These are phyloP conservation scores for Saitozyma sp. DNA, from an alignment of 768 basidiomycete species.

Conservation along the genomic window DNA sequence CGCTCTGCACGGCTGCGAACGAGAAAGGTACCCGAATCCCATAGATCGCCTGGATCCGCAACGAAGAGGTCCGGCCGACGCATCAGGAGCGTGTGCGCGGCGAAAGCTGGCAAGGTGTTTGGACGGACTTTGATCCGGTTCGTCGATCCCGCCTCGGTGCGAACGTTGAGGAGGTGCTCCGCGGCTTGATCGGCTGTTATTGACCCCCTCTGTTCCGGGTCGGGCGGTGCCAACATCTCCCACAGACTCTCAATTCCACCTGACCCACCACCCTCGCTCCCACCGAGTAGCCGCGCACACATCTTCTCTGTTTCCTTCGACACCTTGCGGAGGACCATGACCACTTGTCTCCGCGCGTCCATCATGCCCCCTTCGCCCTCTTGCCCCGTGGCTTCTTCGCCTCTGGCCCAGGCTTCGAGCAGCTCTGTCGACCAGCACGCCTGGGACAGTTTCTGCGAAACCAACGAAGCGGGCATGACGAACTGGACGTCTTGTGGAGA, in stretches of 20 bases:
- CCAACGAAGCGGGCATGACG: conserved; percentile 38
- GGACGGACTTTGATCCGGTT: conserved; percentile 15
- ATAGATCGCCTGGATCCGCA: conserved; percentile 37
- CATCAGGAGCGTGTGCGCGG: conserved; percentile 46
- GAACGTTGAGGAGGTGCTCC: conserved; percentile 51
- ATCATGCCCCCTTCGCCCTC: conserved; percentile 47
- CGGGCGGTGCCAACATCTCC: conserved; percentile 5
- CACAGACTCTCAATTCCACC: conserved; percentile 48
- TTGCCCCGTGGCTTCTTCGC: conserved; percentile 3
- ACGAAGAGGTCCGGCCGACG: conserved; percentile 39
- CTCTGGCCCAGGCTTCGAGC: conserved; percentile 19
- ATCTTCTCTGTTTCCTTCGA: conserved; percentile 58
- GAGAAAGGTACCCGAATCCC: conserved; percentile 33
- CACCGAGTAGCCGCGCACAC: conserved; percentile 41
- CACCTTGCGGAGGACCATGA: conserved; percentile 63
- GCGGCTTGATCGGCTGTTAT: conserved; percentile 63
- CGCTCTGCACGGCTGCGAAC: conserved; percentile 31
- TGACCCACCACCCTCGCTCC: conserved; percentile 26
- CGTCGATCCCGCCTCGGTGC: background rate
- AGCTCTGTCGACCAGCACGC: conserved; percentile 33
- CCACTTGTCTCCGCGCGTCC: conserved; percentile 65
- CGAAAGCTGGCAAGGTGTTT: conserved; percentile 39
- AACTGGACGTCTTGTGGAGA: conserved; percentile 47
- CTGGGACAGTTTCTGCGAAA: conserved; percentile 19
- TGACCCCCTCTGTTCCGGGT: conserved; percentile 44